Conservation (phyloP, 2,329 filamentous ascomycete genomes). For the Aureobasidium sp. region DNA sequence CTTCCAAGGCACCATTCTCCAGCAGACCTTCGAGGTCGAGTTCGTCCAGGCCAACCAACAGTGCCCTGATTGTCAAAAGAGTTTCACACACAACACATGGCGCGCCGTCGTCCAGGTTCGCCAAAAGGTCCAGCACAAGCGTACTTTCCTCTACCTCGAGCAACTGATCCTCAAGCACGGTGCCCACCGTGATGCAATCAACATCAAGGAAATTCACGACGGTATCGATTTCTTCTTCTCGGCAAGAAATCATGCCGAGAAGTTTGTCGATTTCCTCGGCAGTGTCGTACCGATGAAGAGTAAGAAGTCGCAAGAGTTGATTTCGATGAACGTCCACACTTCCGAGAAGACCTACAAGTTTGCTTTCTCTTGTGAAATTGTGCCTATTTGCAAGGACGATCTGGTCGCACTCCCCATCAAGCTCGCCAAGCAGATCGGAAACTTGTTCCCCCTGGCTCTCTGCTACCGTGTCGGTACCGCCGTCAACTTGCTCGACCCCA, state of each 20-base stretch:
- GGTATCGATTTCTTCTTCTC: conserved; percentile 95
- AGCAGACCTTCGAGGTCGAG: conserved; percentile 92
- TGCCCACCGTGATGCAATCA: conserved; percentile 87
- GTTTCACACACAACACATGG: conserved; percentile 95
- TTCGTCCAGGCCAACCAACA: conserved; percentile 88
- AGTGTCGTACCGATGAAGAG: conserved; percentile 70
- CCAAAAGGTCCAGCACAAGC: conserved; percentile 94
- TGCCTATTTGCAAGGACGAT: conserved; percentile 96
- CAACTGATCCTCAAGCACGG: conserved; percentile 93
- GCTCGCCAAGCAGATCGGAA: conserved; percentile 76
- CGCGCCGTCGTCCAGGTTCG: conserved; percentile 87
- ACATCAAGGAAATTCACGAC: conserved; percentile 95
- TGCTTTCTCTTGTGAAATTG: conserved; percentile 76
- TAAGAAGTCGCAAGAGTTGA: conserved; percentile 86
- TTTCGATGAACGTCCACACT: conserved; percentile 88
- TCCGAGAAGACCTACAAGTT: conserved; percentile 92
- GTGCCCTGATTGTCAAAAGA: conserved; percentile 91
- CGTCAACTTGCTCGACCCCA: conserved; percentile 81
- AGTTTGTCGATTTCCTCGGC: conserved; percentile 82
- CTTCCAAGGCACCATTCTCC: conserved; percentile 60
- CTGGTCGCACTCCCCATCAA: conserved; percentile 88
- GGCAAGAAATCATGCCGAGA: conserved; percentile 81
- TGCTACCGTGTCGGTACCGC: conserved; percentile 85
- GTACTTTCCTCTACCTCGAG: conserved; percentile 75
- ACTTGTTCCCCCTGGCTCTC: conserved; percentile 77